A percentile compares a stretch with the other conserved stretches of the same genome.
Conservation (phyloP, 345 rosid species). For the Euphorbia lathyris region DNA sequence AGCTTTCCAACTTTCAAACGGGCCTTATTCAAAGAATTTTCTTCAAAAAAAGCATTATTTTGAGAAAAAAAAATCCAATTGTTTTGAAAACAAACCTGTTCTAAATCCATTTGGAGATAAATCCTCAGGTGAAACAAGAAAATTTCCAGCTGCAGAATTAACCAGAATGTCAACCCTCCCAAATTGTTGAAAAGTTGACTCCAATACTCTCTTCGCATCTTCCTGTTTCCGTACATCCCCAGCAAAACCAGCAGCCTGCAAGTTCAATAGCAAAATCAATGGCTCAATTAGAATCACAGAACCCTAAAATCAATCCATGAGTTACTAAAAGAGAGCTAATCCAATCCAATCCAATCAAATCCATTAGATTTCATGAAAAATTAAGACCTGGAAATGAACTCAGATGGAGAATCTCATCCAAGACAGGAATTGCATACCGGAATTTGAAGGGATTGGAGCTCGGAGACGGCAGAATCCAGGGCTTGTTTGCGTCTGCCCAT, state of each 20-base stretch:
- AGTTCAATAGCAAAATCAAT: neutral
- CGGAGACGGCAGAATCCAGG: constrained; percentile 39
- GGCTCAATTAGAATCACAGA: neutral
- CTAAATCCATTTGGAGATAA: constrained; percentile 51
- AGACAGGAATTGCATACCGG: constrained; percentile 16
- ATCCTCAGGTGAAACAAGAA: constrained; percentile 49
- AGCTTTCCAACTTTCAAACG: too few relatives aligned
- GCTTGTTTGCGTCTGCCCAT: constrained; percentile 47
- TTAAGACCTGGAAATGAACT: constrained; percentile 6
- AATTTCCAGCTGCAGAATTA: constrained; percentile 60
- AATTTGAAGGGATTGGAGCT: constrained; percentile 34
- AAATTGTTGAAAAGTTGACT: constrained; percentile 39
- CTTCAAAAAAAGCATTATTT: too few relatives aligned
- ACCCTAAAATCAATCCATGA: too few relatives aligned
- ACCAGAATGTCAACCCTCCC: constrained; percentile 58
- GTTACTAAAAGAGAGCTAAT: too few relatives aligned
- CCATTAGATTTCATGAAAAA: neutral
- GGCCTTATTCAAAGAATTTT: too few relatives aligned
- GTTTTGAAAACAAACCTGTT: constrained; percentile 29
- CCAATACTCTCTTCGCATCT: constrained; percentile 40
- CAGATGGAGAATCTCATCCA: neutral
- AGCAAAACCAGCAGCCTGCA: constrained; percentile 41
- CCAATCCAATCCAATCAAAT: neutral
- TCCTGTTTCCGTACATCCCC: constrained; percentile 54
- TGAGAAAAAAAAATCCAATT: too few relatives aligned